Percentiles rank a stretch among this genome's conserved stretches.
Evolutionary conservation across 2,329 filamentous ascomycete genomes (phyloP).

Genomic region (Talaromyces funiculosus): DNA sequence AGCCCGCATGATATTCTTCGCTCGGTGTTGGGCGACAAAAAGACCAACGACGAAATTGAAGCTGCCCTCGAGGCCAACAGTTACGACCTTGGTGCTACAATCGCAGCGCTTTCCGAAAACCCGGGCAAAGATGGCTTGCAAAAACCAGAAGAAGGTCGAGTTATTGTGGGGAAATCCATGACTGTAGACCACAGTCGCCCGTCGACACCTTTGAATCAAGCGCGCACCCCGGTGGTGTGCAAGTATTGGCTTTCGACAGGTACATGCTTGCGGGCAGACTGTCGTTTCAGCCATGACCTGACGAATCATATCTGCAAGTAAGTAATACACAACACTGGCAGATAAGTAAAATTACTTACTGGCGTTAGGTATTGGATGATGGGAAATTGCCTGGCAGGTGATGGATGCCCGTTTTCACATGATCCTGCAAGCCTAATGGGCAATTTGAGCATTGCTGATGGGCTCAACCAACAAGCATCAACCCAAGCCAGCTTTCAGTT

Average conservation of each 20-base stretch:
- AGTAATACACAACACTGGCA: conserved; percentile 31
- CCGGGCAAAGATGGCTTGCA: conserved; percentile 50
- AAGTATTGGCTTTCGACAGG: conserved; percentile 95
- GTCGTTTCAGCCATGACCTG: conserved; percentile 92
- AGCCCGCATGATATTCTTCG: conserved; percentile 96
- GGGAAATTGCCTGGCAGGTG: conserved; percentile 89
- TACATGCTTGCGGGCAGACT: conserved; percentile 92
- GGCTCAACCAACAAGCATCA: conserved; percentile 46
- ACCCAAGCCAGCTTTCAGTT: conserved; percentile 66
- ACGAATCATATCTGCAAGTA: conserved; percentile 98
- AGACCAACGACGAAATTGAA: conserved; percentile 91
- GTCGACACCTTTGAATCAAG: conserved; percentile 65
- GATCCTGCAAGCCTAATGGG: conserved; percentile 83
- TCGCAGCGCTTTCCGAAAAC: conserved; percentile 79
- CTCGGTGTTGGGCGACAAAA: conserved; percentile 83
- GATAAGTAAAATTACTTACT: neutral
- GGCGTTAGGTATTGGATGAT: conserved; percentile 72
- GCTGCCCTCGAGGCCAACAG: conserved; percentile 80
- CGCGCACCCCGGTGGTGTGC: conserved; percentile 82
- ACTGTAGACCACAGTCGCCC: conserved; percentile 65
- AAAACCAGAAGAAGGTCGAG: conserved; percentile 54
- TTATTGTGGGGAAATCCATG: conserved; percentile 88
- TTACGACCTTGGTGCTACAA: conserved; percentile 89
- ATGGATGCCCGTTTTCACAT: conserved; percentile 94
- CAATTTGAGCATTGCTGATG: conserved; percentile 66